Conservation (phyloP, 2,329 filamentous ascomycete species). For the Trichoderma oligosporum region DNA sequence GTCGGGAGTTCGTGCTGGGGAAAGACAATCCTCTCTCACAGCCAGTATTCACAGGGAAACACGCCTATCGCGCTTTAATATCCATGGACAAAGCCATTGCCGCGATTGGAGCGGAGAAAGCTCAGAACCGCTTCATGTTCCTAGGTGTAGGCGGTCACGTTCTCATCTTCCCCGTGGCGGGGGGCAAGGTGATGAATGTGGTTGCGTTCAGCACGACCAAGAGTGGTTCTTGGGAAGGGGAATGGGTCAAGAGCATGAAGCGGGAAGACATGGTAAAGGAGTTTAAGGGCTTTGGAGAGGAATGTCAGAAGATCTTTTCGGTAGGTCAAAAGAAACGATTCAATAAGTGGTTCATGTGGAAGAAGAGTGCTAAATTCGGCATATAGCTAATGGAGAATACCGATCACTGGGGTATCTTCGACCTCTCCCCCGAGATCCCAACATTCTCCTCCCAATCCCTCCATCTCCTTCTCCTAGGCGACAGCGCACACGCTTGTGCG, state of each 20-base stretch:
- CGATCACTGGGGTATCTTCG: conserved; percentile 22
- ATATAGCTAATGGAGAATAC: conserved; percentile 16
- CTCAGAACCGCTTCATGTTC: conserved; percentile 12
- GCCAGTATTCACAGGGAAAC: not conserved
- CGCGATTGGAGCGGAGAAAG: conserved; percentile 8
- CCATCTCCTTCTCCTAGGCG: conserved; percentile 42
- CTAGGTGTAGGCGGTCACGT: conserved; percentile 5
- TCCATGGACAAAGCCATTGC: conserved; percentile 10
- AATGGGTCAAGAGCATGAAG: conserved; percentile 11
- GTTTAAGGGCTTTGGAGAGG: not conserved
- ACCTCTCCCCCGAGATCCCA: conserved; percentile 16
- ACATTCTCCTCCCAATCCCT: conserved; percentile 23
- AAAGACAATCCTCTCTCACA: conserved; percentile 1
- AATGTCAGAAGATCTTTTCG: conserved; percentile 14
- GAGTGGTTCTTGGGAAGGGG: not conserved
- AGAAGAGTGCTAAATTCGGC: not conserved
- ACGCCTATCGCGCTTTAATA: conserved; percentile 10
- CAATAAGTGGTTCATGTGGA: not conserved
- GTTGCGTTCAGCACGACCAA: conserved; percentile 12
- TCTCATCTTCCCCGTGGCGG: conserved; percentile 9
- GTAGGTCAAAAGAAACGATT: not conserved
- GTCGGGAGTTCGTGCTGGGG: not conserved
- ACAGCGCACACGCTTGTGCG: conserved; percentile 48
- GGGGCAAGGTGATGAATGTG: conserved; percentile 1
- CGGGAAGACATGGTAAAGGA: not conserved